Conservation (phyloP, 441 rosid genomes). For the Euphorbia celastroides region DNA sequence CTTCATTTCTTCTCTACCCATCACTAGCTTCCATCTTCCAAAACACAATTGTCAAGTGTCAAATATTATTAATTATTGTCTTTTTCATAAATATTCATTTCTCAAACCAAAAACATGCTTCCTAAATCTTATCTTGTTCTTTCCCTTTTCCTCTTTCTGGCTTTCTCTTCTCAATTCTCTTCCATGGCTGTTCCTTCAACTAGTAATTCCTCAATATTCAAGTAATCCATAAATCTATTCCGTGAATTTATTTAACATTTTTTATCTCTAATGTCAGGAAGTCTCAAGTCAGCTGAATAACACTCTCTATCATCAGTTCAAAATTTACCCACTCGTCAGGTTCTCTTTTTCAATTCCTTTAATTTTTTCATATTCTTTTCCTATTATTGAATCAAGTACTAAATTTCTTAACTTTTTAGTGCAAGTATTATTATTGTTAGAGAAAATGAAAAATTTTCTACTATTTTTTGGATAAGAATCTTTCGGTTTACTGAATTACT, state of each 20-base stretch:
- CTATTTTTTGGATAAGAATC: too few species aligned
- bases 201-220: slow-evolving; percentile 26
- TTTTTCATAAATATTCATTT: not conserved
- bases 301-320: slow-evolving; percentile 15
- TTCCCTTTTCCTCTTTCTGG: slow-evolving; percentile 31
- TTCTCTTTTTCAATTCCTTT: slow-evolving; percentile 13
- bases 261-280: slow-evolving; percentile 28
- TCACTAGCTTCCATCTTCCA: slow-evolving; percentile 10
- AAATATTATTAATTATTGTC: not conserved
- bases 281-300: slow-evolving; percentile 28
- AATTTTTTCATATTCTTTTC: not conserved
- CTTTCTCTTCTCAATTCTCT: slow-evolving; percentile 31
- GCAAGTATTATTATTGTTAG: too few species aligned
- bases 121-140: slow-evolving; percentile 16
- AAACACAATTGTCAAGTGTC: not conserved
- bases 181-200: slow-evolving; percentile 41
- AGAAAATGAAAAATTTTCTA: too few species aligned
- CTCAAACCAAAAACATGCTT: slow-evolving; percentile 20
- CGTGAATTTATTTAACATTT: not conserved
- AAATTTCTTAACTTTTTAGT: too few species aligned
- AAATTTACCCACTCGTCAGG: slow-evolving; percentile 35
- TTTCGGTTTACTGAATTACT: too few species aligned
- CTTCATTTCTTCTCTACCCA: slow-evolving; percentile 10
- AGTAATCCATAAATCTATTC: not conserved
- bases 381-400: not conserved